A percentile compares a stretch with the other conserved stretches of the same genome.
phyloP scores from a whole-genome alignment of 306 rosid genomes.

The Abrus pulchellus region DNA sequence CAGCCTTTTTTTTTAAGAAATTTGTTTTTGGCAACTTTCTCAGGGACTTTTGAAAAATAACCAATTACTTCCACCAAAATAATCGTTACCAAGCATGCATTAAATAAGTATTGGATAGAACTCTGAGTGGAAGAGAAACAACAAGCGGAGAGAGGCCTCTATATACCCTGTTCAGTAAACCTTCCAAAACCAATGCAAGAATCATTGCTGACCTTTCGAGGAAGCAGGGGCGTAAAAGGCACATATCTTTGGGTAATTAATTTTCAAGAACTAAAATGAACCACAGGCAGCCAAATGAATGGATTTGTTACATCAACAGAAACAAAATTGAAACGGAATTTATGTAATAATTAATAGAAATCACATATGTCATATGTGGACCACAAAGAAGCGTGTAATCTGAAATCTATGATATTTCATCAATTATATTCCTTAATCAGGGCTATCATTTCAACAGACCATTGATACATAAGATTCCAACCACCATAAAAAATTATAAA shows the following conservation, averaged over 20 bases:
- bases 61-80: no score
- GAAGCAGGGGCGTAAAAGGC: not conserved
- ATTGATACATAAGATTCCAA: conserved; percentile 12
- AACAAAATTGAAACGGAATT: not conserved
- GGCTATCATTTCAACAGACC: conserved; percentile 5
- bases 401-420: conserved; percentile 20
- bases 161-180: conserved; percentile 9
- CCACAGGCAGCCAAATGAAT: not conserved
- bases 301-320: not conserved
- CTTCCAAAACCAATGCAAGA: conserved; percentile 19
- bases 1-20: no score
- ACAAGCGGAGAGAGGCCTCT: conserved; percentile 7
- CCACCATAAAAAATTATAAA: conserved; percentile 7
- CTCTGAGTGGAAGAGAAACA: conserved; percentile 2
- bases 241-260: conserved; percentile 6
- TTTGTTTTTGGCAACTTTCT: no score
- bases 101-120: not conserved
- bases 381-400: not conserved
- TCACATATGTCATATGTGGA: not conserved
- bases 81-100: not conserved
- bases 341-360: conserved; percentile 5
- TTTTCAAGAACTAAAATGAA: not conserved
- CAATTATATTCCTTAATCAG: conserved; percentile 6
- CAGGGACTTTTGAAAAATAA: no score
- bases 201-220: not conserved